Evolutionary conservation across 1,139 yeast genomes (phyloP), one percentile per base, ranked within the genome.

Genomic region (Torulaspora globosa): DNA sequence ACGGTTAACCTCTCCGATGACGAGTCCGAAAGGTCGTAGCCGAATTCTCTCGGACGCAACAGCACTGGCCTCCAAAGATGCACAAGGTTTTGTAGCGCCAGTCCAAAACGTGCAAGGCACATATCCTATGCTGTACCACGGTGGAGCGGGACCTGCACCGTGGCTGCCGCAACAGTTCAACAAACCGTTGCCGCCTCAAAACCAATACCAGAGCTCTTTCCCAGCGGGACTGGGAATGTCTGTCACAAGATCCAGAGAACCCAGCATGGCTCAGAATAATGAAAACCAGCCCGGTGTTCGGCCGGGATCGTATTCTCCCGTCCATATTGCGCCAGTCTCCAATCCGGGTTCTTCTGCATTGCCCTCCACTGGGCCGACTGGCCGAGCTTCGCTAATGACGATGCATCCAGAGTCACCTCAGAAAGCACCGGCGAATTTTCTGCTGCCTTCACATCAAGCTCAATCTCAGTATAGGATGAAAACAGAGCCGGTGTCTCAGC

Each of bases 21-120:
- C 51, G 34, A 51, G 54, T 34, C 54, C 55, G 5, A 50, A 46
- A 32, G 54, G 52, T 7, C 54, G 51, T 39, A 40, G 47, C 29
- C 36, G 51, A 18, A 47, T 42, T 33, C 51, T 43, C 19, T 47
- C 55, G 0, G 58, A 56, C n/a, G 46, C 51, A 6, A 47, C 52
- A 9, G 30, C 51, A 2, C 14, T 41, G n/a, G 23, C 23, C 16
- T 15, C 39, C 2, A 37, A 41, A 12, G 48, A 45, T 15, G 12
- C 34, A 12, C 43, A 42, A 15, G 32, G 33, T 21, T 36, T 41
- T 28, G 32, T 12, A 10, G 37, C 26, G 16, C 39, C 24, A 26
- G 37, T 30, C 7, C 44, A 35, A 12, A 36, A 29, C 23, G n/a
- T 40, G 16, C 36, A 36, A n/a, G 33, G 37, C 36, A 40, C 43